These are phyloP conservation scores for Nakaseomyces delphensis DNA, from an alignment of 1,139 yeast species.

Conservation along the genomic window DNA sequence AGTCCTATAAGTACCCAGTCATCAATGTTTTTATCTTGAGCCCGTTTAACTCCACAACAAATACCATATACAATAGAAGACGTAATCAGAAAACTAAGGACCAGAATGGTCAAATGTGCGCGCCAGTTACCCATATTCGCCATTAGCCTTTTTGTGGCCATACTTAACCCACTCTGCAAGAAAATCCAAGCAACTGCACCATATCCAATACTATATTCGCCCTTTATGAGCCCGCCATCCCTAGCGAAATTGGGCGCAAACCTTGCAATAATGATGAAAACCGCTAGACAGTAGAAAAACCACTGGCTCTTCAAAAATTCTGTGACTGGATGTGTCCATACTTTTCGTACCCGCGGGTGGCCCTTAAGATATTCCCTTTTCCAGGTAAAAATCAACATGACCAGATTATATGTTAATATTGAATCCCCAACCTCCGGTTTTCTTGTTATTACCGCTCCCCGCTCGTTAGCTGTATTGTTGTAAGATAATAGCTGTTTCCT, in stretches of 20 bases:
- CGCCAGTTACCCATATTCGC: constrained; percentile 66
- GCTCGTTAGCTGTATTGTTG: too few relatives aligned
- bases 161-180: constrained; percentile 69
- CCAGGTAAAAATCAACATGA: not conserved
- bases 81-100: constrained; percentile 65
- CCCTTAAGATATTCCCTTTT: not conserved
- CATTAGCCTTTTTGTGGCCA: constrained; percentile 53
- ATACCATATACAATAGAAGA: constrained; percentile 69
- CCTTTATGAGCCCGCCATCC: constrained; percentile 67
- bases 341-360: constrained; percentile 3
- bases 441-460: too few relatives aligned
- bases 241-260: constrained; percentile 76
- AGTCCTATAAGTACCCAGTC: constrained; percentile 72
- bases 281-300: constrained; percentile 68
- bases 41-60: constrained; percentile 53
- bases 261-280: constrained; percentile 65
- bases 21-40: constrained; percentile 51
- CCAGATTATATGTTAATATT: too few relatives aligned
- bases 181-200: constrained; percentile 84
- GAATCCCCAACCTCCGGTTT: too few relatives aligned
- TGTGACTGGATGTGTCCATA: constrained; percentile 22
- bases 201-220: constrained; percentile 69
- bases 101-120: constrained; percentile 64
- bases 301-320: constrained; percentile 38
- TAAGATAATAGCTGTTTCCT: too few relatives aligned